These are phyloP conservation scores for Solanum phureja DNA, from an alignment of 257 asterid species.

Conservation along the genomic window DNA sequence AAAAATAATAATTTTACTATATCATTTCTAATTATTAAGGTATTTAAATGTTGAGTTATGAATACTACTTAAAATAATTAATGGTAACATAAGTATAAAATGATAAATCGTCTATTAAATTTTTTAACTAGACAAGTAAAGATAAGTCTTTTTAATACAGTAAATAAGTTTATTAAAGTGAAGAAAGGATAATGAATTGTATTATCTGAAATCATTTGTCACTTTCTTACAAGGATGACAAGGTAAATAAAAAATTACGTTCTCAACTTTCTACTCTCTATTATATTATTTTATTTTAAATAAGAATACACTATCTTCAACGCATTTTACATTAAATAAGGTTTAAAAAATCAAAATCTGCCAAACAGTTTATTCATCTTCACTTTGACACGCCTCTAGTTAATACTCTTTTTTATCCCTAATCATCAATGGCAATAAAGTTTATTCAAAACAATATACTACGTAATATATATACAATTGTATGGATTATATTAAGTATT, in stretches of 20 bases:
- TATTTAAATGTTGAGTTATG: background rate
- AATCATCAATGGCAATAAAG: accelerated
- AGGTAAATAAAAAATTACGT: background rate
- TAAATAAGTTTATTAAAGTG: background rate
- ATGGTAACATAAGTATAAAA: background rate
- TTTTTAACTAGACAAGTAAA: too few species aligned
- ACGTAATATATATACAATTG: background rate
- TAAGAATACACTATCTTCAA: background rate
- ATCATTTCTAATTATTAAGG: background rate
- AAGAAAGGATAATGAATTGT: background rate
- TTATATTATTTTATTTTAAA: background rate
- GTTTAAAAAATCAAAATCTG: background rate
- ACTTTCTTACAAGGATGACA: background rate
- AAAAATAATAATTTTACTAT: too few species aligned
- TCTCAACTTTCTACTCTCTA: background rate
- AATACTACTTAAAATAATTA: background rate
- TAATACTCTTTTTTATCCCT: background rate
- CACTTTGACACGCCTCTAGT: background rate
- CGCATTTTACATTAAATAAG: background rate
- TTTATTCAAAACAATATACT: background rate
- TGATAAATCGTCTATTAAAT: background rate
- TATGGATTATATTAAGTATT: background rate
- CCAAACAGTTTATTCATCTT: background rate
- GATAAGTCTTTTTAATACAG: background rate
- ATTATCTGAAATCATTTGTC: background rate